phyloP scores from a whole-genome alignment of 192 early-diverging fungal genomes.

The Umbelopsis sp. region DNA sequence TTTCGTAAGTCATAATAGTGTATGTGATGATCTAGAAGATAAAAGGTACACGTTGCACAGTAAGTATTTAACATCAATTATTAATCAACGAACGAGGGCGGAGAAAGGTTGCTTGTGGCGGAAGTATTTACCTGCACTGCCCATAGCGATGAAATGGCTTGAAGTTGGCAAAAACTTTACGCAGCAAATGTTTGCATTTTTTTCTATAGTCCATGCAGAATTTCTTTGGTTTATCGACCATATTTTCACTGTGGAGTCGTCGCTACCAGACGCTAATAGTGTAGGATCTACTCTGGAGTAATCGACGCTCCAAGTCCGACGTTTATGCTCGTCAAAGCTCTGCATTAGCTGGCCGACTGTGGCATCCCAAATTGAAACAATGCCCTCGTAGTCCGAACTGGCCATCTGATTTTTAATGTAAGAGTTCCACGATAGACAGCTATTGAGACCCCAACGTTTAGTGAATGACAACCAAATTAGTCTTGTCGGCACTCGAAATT shows the following conservation, averaged over 20 bases:
- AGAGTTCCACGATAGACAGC: conserved; percentile 89
- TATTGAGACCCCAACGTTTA: conserved; percentile 38
- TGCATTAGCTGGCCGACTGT: conserved; percentile 61
- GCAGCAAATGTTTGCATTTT: conserved; percentile 89
- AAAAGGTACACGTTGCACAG: too few relatives aligned
- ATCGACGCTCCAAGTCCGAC: conserved; percentile 92
- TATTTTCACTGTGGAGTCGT: conserved; percentile 87
- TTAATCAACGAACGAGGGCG: too few relatives aligned
- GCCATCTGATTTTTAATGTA: conserved; percentile 86
- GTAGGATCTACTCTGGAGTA: conserved; percentile 78
- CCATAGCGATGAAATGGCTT: conserved; percentile 80
- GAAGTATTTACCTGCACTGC: conserved; percentile 70
- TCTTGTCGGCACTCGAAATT: too few relatives aligned
- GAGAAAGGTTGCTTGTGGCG: not conserved
- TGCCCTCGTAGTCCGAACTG: conserved; percentile 91
- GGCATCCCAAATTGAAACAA: conserved; percentile 89
- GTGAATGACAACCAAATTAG: too few relatives aligned
- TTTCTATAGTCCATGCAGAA: conserved; percentile 81
- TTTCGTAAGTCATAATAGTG: conserved; percentile 91
- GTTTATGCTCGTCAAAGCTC: conserved; percentile 88
- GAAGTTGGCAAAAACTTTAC: conserved; percentile 88
- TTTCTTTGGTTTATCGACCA: conserved; percentile 78
- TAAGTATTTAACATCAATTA: too few relatives aligned
- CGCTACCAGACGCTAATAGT: conserved; percentile 85
- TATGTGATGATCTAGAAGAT: conserved; percentile 76